Evolutionary conservation across 1,284 basidiomycete genomes (phyloP).

Genomic region (Cutaneotrichosporon mucoides): DNA sequence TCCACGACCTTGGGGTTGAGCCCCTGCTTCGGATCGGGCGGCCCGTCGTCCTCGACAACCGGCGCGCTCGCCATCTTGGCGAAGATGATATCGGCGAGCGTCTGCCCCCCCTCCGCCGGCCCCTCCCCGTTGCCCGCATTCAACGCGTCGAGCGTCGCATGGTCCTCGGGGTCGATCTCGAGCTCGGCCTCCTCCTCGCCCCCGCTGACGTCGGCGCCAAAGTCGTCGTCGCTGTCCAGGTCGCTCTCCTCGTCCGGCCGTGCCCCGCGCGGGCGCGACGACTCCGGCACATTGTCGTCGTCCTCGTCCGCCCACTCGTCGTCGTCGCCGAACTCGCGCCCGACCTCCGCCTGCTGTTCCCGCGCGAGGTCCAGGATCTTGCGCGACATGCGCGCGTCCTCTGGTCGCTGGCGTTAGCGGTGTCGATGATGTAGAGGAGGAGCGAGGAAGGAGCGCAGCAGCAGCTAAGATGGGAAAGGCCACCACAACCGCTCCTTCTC

Average conservation of each 20-base stretch:
- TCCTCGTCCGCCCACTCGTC: conserved; percentile 49
- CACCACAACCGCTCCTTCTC: no score
- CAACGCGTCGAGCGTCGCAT: conserved; percentile 75
- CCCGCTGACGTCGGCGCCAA: conserved; percentile 43
- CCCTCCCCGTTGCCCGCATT: conserved; percentile 18
- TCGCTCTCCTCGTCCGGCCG: conserved; percentile 45
- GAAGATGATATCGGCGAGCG: conserved; percentile 93
- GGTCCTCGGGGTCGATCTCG: conserved; percentile 81
- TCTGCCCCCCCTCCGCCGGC: conserved; percentile 44
- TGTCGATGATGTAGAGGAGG: no score
- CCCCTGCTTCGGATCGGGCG: conserved; percentile 81
- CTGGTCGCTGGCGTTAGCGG: conserved; percentile 55
- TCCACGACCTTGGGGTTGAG: conserved; percentile 96
- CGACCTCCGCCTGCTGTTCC: conserved; percentile 88
- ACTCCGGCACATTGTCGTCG: conserved; percentile 32
- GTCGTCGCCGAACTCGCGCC: conserved; percentile 52
- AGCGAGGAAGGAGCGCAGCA: no score
- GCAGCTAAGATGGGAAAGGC: no score
- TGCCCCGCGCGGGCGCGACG: conserved; percentile 12
- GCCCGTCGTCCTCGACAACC: conserved; percentile 53
- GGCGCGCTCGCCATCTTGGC: conserved; percentile 73
- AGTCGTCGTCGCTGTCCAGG: conserved; percentile 42
- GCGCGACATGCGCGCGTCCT: conserved; percentile 80
- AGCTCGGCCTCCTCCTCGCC: conserved; percentile 56
- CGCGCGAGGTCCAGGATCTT: conserved; percentile 89